Evolutionary conservation across 768 basidiomycete genomes (phyloP), one percentile per base, ranked within the genome.

Genomic region (Suillus subluteus): DNA sequence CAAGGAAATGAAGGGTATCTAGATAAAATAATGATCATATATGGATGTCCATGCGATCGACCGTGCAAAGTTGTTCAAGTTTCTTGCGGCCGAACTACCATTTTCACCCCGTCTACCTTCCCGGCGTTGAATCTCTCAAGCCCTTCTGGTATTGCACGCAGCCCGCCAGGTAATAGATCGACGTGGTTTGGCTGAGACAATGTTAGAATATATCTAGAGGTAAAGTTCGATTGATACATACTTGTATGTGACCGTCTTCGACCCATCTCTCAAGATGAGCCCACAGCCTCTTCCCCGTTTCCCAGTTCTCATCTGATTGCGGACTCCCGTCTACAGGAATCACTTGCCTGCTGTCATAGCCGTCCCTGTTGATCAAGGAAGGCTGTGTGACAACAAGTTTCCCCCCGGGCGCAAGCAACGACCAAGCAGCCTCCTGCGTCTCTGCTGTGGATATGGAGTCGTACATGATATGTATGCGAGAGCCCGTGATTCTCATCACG

Each of bases 1-100:
- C 18, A 59, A 58, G 40, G 40, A 41, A 59, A 59, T 26, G 23
- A 21, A n/a, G 16, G 58, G 58, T 61, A 59, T 59, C 38, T 59
- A 55, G 40, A 61, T 61, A 61, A 41, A 30, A 61, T 61, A 59
- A 59, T 59, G 58, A 41, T 61, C 40, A 59, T 59, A 59, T 59
- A 59, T 41, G 58, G 38, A 9, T 26, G 58, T 26, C 40, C 16
- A 52, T 15, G 6, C 13, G 26, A 41, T 61, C 58, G 38, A 18
- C 38, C 38, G 38, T 59, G 26, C 50, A 52, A 54, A 54, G 4
- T 23, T 26, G 16, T 75, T 76, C 78, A 75, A 11, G 80, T 83
- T 59, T 84, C 83, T 70, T 81, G 79, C 9, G 84, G 84, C 58
- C 70, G 77, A 64, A 74, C 77, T 62, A 85, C 76, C 44, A 86